These are phyloP conservation scores for Knufia petricola DNA, from an alignment of 2,329 filamentous ascomycete species.

Conservation along the genomic window DNA sequence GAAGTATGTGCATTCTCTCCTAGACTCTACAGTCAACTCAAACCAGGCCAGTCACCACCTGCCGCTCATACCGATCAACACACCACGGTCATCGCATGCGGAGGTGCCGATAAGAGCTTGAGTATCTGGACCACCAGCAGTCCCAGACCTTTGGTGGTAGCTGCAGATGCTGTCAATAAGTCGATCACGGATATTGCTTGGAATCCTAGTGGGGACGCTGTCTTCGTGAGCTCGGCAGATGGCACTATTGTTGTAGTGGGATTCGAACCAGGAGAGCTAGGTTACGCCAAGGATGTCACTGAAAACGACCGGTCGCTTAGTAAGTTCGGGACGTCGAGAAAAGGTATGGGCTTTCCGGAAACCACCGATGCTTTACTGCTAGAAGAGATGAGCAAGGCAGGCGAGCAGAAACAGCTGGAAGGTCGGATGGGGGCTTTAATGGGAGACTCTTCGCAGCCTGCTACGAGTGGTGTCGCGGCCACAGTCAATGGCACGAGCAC, in stretches of 20 bases:
- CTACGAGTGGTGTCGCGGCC: conserved; percentile 37
- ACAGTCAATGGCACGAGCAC: conserved; percentile 13
- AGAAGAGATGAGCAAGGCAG: conserved; percentile 86
- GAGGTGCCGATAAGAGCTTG: conserved; percentile 89
- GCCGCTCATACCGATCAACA: conserved; percentile 37
- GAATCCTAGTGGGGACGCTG: conserved; percentile 79
- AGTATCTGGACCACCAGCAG: conserved; percentile 98
- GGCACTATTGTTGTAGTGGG: conserved; percentile 73
- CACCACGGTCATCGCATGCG: conserved; percentile 92
- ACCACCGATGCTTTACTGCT: conserved; percentile 79
- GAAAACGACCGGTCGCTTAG: conserved; percentile 90
- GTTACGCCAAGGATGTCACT: conserved; percentile 72
- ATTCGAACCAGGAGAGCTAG: conserved; percentile 80
- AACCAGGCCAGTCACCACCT: conserved; percentile 48
- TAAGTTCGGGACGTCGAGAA: conserved; percentile 81
- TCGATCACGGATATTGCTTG: conserved; percentile 90
- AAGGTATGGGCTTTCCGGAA: conserved; percentile 83
- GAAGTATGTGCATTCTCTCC: conserved; percentile 98
- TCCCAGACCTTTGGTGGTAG: conserved; percentile 77
- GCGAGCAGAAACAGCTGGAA: conserved; percentile 79
- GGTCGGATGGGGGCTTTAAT: conserved; percentile 97
- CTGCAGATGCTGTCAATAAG: conserved; percentile 80
- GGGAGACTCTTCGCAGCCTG: conserved; percentile 58
- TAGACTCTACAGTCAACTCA: conserved; percentile 67
- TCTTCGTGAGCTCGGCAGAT: conserved; percentile 82